A percentile compares a stretch with the other conserved stretches of the same genome.
Evolutionary conservation across 1,284 basidiomycete genomes (phyloP).

Genomic region (Apiotrichum sp.): DNA sequence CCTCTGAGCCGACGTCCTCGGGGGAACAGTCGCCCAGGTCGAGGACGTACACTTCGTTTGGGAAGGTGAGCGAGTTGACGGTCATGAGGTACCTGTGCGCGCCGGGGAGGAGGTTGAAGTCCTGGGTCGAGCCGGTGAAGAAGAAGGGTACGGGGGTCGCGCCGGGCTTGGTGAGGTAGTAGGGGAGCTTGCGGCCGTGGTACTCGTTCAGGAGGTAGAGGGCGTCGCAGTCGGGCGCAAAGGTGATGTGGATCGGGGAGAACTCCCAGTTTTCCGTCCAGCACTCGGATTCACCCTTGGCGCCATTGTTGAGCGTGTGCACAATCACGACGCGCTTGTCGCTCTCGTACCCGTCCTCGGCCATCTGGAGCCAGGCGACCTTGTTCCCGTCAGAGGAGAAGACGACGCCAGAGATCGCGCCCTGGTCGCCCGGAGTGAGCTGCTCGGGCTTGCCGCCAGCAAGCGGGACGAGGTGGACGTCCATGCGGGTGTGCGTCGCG

Average conservation of each 20-base stretch:
- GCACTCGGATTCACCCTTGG: conserved; percentile 10
- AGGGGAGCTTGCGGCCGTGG: conserved; percentile 51
- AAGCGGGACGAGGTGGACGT: conserved; percentile 46
- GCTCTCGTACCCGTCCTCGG: conserved; percentile 78
- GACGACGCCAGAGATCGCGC: conserved; percentile 65
- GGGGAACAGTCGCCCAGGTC: conserved; percentile 29
- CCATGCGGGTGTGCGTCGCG: conserved; percentile 53
- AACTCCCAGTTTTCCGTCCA: conserved; percentile 74
- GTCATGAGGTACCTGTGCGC: conserved; percentile 18
- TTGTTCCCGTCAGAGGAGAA: conserved; percentile 64
- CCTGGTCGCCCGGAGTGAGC: conserved; percentile 74
- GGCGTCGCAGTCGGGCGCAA: conserved; percentile 62
- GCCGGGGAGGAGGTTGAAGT: conserved; percentile 13
- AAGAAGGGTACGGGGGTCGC: conserved; percentile 36
- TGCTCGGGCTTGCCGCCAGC: conserved; percentile 15
- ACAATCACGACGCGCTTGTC: conserved; percentile 61
- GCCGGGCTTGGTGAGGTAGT: conserved; percentile 32
- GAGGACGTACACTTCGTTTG: conserved; percentile 26
- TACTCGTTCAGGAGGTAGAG: conserved; percentile 72
- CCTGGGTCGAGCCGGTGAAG: conserved; percentile 32
- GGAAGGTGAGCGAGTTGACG: conserved; percentile 19
- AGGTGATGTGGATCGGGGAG: conserved; percentile 62
- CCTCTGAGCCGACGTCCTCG: conserved; percentile 33
- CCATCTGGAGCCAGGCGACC: conserved; percentile 78
- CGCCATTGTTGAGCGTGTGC: conserved; percentile 54